Evolutionary conservation across 2,329 filamentous ascomycete genomes (phyloP).

Genomic region (Diaporthe batatas): DNA sequence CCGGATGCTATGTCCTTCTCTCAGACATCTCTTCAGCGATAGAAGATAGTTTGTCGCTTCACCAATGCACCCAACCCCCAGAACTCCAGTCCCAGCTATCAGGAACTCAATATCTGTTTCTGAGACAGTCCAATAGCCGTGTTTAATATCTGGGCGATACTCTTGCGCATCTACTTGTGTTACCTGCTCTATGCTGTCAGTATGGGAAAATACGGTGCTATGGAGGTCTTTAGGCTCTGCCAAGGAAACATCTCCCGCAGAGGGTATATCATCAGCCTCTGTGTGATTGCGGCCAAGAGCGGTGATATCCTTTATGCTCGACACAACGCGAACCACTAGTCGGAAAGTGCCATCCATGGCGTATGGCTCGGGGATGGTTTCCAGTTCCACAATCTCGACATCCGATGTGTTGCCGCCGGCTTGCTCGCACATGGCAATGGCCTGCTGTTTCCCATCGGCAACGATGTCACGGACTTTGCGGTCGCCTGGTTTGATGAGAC

Average conservation of each 20-base stretch:
- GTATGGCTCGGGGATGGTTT: constrained; percentile 17
- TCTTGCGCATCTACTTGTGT: background rate
- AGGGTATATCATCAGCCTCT: background rate
- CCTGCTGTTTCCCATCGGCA: background rate
- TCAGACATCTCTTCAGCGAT: background rate
- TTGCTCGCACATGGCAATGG: constrained; percentile 1
- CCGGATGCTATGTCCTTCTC: background rate
- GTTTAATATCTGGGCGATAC: background rate
- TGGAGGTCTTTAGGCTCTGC: background rate
- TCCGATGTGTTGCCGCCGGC: constrained; percentile 9
- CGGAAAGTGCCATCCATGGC: constrained; percentile 19
- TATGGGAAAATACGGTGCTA: accelerated
- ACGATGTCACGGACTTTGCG: background rate
- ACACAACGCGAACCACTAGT: constrained; percentile 2
- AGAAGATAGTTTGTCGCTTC: constrained; percentile 3
- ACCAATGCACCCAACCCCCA: constrained; percentile 17
- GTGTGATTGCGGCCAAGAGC: background rate
- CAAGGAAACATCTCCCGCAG: background rate
- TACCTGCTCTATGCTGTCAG: background rate
- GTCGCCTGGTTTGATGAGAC: constrained; percentile 1
- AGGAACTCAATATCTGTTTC: constrained; percentile 8
- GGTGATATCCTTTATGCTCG: background rate
- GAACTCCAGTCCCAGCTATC: constrained; percentile 17
- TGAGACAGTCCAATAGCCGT: background rate
- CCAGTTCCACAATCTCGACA: constrained; percentile 15